A percentile compares a stretch with the other conserved stretches of the same genome.
These are phyloP conservation scores for Hygrophorus russula DNA, from an alignment of 768 basidiomycete species.

Conservation along the genomic window DNA sequence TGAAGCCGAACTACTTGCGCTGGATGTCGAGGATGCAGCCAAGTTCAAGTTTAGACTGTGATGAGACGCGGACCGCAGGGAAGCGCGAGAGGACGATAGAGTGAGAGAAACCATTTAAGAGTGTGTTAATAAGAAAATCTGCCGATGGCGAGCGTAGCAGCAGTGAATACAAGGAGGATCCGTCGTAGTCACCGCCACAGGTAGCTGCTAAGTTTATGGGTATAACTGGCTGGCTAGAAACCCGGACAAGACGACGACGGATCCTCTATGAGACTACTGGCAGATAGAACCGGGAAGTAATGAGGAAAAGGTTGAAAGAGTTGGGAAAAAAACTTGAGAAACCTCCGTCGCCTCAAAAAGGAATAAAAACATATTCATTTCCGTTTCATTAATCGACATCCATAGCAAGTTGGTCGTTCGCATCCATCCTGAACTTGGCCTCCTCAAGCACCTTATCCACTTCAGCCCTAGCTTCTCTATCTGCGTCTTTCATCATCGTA, in stretches of 20 bases:
- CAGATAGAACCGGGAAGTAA: too few species aligned
- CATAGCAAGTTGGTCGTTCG: constrained; percentile 10
- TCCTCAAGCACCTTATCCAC: constrained; percentile 28
- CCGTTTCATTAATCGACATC: constrained; percentile 5
- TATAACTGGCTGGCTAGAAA: constrained; percentile 31
- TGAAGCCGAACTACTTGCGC: constrained; percentile 26
- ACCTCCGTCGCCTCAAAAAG: constrained; percentile 2
- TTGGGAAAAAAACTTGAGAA: background rate
- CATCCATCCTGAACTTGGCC: constrained; percentile 16
- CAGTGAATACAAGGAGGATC: constrained; percentile 29
- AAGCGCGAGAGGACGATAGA: constrained; percentile 22
- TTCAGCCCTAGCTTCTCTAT: constrained; percentile 31
- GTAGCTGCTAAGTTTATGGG: constrained; percentile 21
- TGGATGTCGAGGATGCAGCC: constrained; percentile 25
- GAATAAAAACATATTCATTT: constrained; percentile 7
- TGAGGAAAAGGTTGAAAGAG: background rate
- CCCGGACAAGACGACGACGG: constrained; percentile 36
- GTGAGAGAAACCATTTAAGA: constrained; percentile 23
- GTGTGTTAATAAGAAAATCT: constrained; percentile 5
- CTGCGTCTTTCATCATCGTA: constrained; percentile 55
- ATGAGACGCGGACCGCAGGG: constrained; percentile 22
- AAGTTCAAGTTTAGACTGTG: constrained; percentile 22
- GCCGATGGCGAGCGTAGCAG: constrained; percentile 13
- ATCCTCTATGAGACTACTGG: constrained; percentile 19
- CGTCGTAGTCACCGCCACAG: constrained; percentile 39